Evolutionary conservation across 2,329 filamentous ascomycete species (phyloP).

Genomic region (Lecanicillium sp.): DNA sequence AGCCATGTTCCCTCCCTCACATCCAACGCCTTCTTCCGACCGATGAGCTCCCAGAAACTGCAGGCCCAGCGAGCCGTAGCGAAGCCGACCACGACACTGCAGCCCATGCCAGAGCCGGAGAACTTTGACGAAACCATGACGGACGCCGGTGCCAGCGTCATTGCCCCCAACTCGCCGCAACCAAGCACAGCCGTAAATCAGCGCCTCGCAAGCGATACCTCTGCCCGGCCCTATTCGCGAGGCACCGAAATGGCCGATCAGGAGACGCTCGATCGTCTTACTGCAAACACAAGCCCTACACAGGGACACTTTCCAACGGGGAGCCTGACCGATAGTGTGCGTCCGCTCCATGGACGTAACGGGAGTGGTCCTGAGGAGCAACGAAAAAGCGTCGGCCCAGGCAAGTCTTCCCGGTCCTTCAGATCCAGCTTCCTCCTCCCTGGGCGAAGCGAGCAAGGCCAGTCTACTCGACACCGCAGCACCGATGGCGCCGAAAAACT

Average conservation of each 20-base stretch:
- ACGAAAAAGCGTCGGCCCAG: slow-evolving; percentile 41
- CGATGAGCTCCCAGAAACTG: slow-evolving; percentile 92
- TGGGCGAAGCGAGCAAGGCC: slow-evolving; percentile 41
- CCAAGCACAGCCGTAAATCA: slow-evolving; percentile 14
- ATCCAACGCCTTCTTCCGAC: slow-evolving; percentile 86
- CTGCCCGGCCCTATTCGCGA: slow-evolving; percentile 58
- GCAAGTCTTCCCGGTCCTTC: slow-evolving; percentile 69
- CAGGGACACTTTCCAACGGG: slow-evolving; percentile 45
- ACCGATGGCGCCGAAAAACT: slow-evolving; percentile 70
- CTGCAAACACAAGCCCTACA: slow-evolving; percentile 67
- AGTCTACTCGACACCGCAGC: slow-evolving; percentile 43
- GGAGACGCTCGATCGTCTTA: slow-evolving; percentile 60
- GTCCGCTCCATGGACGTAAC: slow-evolving; percentile 55
- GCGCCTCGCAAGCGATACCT: slow-evolving; percentile 36
- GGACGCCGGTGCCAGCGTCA: slow-evolving; percentile 33
- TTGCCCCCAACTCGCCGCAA: slow-evolving; percentile 35
- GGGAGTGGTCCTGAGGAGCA: slow-evolving; percentile 15
- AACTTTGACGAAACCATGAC: slow-evolving; percentile 32
- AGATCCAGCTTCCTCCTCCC: slow-evolving; percentile 65
- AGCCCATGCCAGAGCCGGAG: slow-evolving; percentile 20
- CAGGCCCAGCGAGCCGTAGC: slow-evolving; percentile 72
- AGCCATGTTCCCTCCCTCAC: slow-evolving; percentile 87
- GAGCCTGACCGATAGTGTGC: slow-evolving; percentile 69
- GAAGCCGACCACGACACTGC: slow-evolving; percentile 33
- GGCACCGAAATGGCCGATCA: slow-evolving; percentile 76